phyloP scores from a whole-genome alignment of 2,329 filamentous ascomycete species.

The Thelonectria olida region DNA sequence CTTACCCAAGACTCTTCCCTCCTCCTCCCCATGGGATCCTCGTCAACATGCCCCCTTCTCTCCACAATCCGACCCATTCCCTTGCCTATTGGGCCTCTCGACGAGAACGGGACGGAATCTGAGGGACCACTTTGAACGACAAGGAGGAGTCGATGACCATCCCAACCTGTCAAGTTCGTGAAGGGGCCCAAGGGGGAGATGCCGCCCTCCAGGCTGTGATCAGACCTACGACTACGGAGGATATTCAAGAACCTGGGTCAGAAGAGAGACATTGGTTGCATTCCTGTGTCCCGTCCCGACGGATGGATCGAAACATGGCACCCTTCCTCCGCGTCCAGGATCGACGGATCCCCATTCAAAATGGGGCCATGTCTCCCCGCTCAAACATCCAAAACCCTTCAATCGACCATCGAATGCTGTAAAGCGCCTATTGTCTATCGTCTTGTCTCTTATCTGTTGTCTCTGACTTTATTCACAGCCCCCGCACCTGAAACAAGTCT shows the following conservation, averaged over 20 bases:
- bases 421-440: background rate
- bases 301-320: background rate
- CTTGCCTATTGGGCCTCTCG: background rate
- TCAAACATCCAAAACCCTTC: background rate
- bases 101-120: background rate
- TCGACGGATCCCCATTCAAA: slow-evolving; percentile 3
- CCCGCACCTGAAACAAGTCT: background rate
- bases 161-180: background rate
- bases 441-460: background rate
- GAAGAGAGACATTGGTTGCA: too few relatives aligned
- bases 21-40: slow-evolving; percentile 16
- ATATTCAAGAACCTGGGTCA: background rate
- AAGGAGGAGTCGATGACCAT: background rate
- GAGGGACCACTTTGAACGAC: background rate
- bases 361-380: slow-evolving; percentile 10
- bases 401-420: background rate
- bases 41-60: slow-evolving; percentile 16
- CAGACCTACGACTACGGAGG: background rate
- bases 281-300: background rate
- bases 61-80: slow-evolving; percentile 20
- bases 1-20: background rate
- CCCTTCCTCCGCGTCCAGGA: background rate
- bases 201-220: background rate
- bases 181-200: background rate
- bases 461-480: background rate